These are phyloP conservation scores for Penicillium simplicissimum DNA, from an alignment of 495 filamentous ascomycete species.

Conservation along the genomic window DNA sequence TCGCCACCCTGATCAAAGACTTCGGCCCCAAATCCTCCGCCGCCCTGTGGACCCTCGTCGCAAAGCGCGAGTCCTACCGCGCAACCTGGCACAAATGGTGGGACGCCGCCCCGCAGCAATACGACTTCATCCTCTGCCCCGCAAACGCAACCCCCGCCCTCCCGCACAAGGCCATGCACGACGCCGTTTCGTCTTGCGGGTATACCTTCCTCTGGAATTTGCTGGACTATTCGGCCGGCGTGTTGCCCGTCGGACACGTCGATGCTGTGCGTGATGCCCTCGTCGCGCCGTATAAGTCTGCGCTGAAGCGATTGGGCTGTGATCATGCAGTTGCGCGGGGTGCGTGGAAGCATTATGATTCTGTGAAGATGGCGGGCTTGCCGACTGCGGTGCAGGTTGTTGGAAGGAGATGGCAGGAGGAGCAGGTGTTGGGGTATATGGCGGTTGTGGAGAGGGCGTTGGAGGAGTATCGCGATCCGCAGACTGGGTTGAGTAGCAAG, in stretches of 20 bases:
- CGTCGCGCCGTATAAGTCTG: conserved; percentile 53
- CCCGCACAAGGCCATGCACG: conserved; percentile 82
- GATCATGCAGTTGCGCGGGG: conserved; percentile 78
- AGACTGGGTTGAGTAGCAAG: conserved; percentile 48
- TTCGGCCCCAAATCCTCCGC: conserved; percentile 70
- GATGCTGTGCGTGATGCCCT: conserved; percentile 68
- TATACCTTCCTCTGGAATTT: conserved; percentile 97
- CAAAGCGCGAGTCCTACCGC: conserved; percentile 73
- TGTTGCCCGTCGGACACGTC: conserved; percentile 86
- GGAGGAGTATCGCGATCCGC: conserved; percentile 48
- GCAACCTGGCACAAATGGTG: conserved; percentile 82
- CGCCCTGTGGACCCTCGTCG: conserved; percentile 81
- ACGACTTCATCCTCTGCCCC: conserved; percentile 82
- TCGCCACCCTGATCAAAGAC: conserved; percentile 72
- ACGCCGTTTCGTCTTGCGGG: conserved; percentile 84
- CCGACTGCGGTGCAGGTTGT: conserved; percentile 88
- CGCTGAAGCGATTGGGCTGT: conserved; percentile 36
- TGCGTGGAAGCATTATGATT: conserved; percentile 88
- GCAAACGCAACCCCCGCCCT: conserved; percentile 90
- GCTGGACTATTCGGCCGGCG: conserved; percentile 84
- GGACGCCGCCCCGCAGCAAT: conserved; percentile 59
- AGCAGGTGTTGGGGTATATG: conserved; percentile 90
- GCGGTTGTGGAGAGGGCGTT: conserved; percentile 71
- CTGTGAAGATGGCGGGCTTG: conserved; percentile 78
- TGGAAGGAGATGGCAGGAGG: conserved; percentile 81